Evolutionary conservation across 768 basidiomycete genomes (phyloP).

Genomic region (Rhodotorula kratochvilovae): DNA sequence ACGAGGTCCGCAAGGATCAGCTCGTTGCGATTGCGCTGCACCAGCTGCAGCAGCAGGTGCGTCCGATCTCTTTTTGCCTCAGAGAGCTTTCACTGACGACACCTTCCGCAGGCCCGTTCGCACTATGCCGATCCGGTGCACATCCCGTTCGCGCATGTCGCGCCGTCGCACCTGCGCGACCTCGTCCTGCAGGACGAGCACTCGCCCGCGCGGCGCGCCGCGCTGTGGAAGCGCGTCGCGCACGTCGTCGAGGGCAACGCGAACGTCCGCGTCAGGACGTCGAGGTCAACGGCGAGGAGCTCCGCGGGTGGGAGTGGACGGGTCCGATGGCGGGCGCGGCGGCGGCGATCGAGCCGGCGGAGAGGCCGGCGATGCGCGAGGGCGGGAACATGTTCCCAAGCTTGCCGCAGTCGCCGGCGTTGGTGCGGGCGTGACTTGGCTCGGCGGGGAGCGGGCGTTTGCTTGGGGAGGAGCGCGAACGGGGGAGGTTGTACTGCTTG

Average conservation of each 20-base stretch:
- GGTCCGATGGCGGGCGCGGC: conserved; percentile 48
- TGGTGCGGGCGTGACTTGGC: background rate
- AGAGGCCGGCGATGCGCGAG: conserved; percentile 7
- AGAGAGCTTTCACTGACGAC: background rate
- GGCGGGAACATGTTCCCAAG: background rate
- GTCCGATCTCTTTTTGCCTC: background rate
- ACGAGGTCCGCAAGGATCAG: conserved; percentile 35
- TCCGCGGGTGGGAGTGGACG: conserved; percentile 87
- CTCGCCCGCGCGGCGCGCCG: conserved; percentile 59
- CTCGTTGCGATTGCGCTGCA: conserved; percentile 38
- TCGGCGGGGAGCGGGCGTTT: too few species aligned
- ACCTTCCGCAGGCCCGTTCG: conserved; percentile 76
- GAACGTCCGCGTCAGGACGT: conserved; percentile 78
- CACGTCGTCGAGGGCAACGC: conserved; percentile 81
- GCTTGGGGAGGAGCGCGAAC: too few species aligned
- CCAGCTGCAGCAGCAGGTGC: conserved; percentile 36
- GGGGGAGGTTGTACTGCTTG: too few species aligned
- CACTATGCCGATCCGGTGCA: conserved; percentile 77
- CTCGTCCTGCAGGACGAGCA: conserved; percentile 75
- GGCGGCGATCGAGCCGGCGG: background rate
- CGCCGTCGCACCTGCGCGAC: conserved; percentile 82
- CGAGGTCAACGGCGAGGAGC: conserved; percentile 80
- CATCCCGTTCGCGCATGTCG: conserved; percentile 68
- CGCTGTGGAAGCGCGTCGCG: conserved; percentile 78
- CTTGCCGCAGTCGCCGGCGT: background rate